phyloP scores from a whole-genome alignment of 148 eudicot species.

The Polygonum aviculare region DNA sequence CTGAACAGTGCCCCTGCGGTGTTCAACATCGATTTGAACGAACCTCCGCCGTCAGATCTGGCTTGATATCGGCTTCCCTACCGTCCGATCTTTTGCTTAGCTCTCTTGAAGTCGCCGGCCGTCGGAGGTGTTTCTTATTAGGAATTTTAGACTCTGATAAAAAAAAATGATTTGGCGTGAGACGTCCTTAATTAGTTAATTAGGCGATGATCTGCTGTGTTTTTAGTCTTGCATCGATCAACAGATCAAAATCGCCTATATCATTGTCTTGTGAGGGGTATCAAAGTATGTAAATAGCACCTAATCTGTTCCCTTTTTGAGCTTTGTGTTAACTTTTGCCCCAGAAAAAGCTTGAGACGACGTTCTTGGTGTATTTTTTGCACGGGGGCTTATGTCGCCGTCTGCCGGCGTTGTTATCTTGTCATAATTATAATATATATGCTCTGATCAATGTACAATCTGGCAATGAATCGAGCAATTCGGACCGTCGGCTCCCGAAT shows the following conservation, averaged over 20 bases:
- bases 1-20: background rate
- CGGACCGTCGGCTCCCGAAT: background rate
- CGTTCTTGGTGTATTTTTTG: background rate
- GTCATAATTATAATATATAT: background rate
- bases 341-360: background rate
- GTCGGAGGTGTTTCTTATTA: slow-evolving; percentile 5
- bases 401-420: background rate
- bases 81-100: background rate
- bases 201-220: background rate
- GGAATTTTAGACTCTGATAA: background rate
- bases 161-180: background rate
- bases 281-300: background rate
- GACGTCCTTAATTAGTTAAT: background rate
- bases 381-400: background rate
- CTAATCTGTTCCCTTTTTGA: background rate
- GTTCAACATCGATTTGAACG: slow-evolving; percentile 21
- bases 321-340: background rate
- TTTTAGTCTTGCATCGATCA: background rate
- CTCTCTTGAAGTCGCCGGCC: background rate
- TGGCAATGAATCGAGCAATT: background rate
- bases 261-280: background rate
- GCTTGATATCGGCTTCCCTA: slow-evolving; percentile 5
- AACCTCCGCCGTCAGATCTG: slow-evolving; percentile 21
- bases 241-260: background rate
- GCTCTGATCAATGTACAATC: background rate